A percentile compares a stretch with the other conserved stretches of the same genome.
phyloP scores from a whole-genome alignment of 2,329 filamentous ascomycete species.

The Macrophomina pseudophaseolina region DNA sequence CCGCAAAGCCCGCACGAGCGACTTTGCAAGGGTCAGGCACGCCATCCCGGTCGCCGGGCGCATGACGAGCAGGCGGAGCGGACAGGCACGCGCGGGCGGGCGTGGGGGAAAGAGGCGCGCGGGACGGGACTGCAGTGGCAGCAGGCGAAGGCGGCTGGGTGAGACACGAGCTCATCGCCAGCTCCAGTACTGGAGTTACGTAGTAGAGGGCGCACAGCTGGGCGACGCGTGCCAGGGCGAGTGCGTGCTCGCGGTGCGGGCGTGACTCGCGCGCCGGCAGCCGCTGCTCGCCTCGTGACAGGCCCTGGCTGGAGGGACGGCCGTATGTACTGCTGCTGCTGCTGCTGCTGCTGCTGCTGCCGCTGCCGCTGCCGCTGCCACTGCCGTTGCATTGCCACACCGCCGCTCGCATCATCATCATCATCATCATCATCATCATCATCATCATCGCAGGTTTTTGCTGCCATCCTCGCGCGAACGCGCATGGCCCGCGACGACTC shows the following conservation, averaged over 20 bases:
- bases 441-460: too few species aligned
- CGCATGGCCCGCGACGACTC: conserved; percentile 1
- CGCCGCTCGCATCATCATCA: neutral
- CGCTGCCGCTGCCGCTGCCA: neutral
- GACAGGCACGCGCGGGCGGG: neutral
- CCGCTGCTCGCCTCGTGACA: conserved; percentile 6
- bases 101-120: neutral
- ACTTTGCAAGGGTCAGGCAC: neutral
- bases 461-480: too few species aligned
- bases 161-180: conserved; percentile 19
- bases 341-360: too few species aligned
- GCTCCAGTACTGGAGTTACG: too few species aligned
- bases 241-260: neutral
- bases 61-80: conserved; percentile 3
- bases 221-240: conserved; percentile 1
- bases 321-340: neutral
- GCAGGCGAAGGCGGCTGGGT: neutral
- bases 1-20: neutral
- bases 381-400: conserved; percentile 5
- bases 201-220: too few species aligned
- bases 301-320: neutral
- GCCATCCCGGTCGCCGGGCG: conserved; percentile 9
- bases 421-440: neutral
- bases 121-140: neutral
- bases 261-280: conserved; percentile 9